Evolutionary conservation across 1,284 basidiomycete species (phyloP).

Genomic region (Pyrrhoderma lamaoense): DNA sequence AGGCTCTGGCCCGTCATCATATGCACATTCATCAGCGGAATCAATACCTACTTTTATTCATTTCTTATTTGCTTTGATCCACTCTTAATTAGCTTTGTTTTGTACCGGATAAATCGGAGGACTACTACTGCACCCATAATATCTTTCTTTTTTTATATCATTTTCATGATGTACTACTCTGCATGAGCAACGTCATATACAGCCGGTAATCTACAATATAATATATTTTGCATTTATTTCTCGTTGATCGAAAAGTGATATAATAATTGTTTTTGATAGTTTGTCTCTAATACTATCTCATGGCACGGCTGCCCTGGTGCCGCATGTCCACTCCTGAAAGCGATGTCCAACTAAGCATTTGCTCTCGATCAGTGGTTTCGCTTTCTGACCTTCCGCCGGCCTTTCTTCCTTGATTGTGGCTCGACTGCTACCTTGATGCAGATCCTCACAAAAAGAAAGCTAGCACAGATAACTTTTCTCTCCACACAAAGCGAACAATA

Average conservation of each 20-base stretch:
- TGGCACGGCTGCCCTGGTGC: slow-evolving; percentile 10
- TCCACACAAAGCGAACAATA: background rate
- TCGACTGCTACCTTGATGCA: background rate
- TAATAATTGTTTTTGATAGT: background rate
- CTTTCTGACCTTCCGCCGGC: background rate
- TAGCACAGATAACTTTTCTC: too few relatives aligned
- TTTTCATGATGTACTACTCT: too few relatives aligned
- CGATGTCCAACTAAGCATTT: background rate
- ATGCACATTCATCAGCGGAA: too few relatives aligned
- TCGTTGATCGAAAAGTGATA: background rate
- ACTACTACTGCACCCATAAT: too few relatives aligned
- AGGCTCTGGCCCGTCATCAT: too few relatives aligned
- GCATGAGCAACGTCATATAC: background rate
- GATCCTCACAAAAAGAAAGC: too few relatives aligned
- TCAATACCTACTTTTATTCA: too few relatives aligned
- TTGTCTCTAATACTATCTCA: slow-evolving; percentile 2
- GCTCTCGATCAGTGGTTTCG: background rate
- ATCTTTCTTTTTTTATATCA: too few relatives aligned
- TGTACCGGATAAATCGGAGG: too few relatives aligned
- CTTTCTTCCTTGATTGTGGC: background rate
- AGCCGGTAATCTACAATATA: slow-evolving; percentile 6
- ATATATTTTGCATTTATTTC: background rate
- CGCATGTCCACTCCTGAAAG: slow-evolving; percentile 8
- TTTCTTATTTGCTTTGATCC: too few relatives aligned
- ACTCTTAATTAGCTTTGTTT: too few relatives aligned